phyloP scores from a whole-genome alignment of 169 alveolate genomes.

The Plasmodium chabaudi region DNA sequence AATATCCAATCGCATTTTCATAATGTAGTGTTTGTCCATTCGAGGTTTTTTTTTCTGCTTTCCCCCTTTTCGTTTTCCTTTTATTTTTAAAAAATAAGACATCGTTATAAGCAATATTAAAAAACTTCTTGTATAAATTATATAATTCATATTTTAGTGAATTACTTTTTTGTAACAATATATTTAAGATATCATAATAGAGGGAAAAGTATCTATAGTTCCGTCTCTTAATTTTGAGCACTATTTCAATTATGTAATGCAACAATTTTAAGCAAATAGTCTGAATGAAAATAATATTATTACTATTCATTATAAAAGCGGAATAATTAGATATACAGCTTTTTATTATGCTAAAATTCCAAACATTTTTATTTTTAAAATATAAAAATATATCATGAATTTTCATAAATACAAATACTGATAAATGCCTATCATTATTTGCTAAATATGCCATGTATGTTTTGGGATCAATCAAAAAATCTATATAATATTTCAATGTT shows the following conservation, averaged over 20 bases:
- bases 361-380: conserved; percentile 55
- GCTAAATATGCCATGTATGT: conserved; percentile 13
- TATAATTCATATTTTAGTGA: conserved; percentile 55
- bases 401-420: conserved; percentile 20
- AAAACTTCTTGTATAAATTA: conserved; percentile 2
- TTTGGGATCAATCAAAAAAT: conserved; percentile 44
- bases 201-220: conserved; percentile 19
- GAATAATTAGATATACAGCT: conserved; percentile 42
- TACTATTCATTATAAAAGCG: conserved; percentile 21
- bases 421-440: conserved; percentile 13
- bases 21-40: background rate
- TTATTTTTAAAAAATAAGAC: background rate
- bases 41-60: background rate
- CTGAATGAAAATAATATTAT: conserved; percentile 47
- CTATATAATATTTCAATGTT: conserved; percentile 39
- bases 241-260: conserved; percentile 25
- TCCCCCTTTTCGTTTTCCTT: background rate
- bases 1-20: background rate
- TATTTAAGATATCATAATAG: conserved; percentile 52
- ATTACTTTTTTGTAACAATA: conserved; percentile 41
- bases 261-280: conserved; percentile 50
- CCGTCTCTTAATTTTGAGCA: conserved; percentile 37
- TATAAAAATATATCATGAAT: conserved; percentile 60
- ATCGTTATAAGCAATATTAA: background rate
- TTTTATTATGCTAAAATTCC: conserved; percentile 55